Evolutionary conservation across 176 grass and related monocot genomes (phyloP).

Genomic region (Triticum turgidum): DNA sequence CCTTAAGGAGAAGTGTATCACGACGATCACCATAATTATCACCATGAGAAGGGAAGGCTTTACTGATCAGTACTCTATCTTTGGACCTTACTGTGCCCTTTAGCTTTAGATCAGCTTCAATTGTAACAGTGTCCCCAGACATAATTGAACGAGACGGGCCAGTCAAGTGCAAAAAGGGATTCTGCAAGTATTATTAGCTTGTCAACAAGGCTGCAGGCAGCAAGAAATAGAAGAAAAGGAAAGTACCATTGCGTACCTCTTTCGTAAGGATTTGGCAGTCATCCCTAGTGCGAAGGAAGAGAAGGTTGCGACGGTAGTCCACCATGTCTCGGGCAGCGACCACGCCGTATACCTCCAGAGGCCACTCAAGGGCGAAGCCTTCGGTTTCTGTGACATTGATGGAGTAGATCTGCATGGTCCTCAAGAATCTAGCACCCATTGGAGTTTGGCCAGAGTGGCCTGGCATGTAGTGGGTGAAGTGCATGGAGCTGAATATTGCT

Average conservation of each 20-base stretch:
- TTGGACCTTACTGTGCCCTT: background rate
- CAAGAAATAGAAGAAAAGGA: background rate
- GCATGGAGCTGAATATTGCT: no score
- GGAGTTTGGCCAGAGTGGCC: no score
- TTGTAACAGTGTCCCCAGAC: background rate
- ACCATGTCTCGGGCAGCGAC: background rate
- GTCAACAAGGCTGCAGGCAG: background rate
- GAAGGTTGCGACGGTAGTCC: background rate
- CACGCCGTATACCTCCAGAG: no score
- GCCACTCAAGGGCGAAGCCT: no score
- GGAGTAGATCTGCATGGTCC: no score
- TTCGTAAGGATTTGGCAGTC: background rate
- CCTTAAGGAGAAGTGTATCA: background rate
- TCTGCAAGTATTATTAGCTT: background rate
- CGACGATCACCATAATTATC: background rate
- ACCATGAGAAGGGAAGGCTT: background rate
- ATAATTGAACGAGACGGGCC: background rate
- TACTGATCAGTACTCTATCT: background rate
- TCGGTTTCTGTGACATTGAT: no score
- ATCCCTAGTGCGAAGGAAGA: background rate
- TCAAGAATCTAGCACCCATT: no score
- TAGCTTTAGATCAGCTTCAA: background rate
- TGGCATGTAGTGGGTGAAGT: no score
- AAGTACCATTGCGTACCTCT: background rate
- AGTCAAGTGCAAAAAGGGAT: background rate